These are phyloP conservation scores for Tremella mesenterica DNA, from an alignment of 768 basidiomycete genomes.

Conservation along the genomic window DNA sequence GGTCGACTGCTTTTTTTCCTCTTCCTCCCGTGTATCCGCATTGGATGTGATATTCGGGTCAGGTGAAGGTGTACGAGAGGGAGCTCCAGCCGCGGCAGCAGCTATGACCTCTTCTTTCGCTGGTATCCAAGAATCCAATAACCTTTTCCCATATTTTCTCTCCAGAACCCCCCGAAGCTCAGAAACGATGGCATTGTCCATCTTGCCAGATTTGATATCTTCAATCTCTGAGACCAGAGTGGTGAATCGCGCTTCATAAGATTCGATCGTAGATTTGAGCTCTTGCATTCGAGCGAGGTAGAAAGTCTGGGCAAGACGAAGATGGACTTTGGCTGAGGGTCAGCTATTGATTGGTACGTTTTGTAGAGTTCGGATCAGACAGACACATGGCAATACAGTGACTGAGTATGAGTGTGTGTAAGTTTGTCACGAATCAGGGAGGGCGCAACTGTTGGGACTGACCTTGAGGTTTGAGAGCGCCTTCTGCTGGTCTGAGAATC, in stretches of 20 bases:
- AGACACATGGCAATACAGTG: not conserved
- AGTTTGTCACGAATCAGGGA: too few species aligned
- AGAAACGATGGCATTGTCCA: conserved; percentile 56
- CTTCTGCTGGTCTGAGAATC: conserved; percentile 45
- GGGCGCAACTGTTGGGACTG: conserved; percentile 19
- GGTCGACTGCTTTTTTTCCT: conserved; percentile 1
- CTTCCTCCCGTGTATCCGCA: not conserved
- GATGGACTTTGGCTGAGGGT: conserved; percentile 55
- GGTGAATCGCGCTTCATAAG: conserved; percentile 74
- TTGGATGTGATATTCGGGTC: too few species aligned
- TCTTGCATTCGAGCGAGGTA: conserved; percentile 64
- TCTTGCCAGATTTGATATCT: conserved; percentile 59
- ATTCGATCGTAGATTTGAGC: conserved; percentile 59
- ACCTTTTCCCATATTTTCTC: conserved; percentile 29
- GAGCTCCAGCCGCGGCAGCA: conserved; percentile 17
- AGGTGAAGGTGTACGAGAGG: too few species aligned
- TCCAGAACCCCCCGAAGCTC: conserved; percentile 37
- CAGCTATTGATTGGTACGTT: not conserved
- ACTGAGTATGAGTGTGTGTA: not conserved
- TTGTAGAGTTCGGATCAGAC: too few species aligned
- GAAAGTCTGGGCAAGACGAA: conserved; percentile 64
- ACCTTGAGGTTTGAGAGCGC: conserved; percentile 54
- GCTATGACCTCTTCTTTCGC: conserved; percentile 12
- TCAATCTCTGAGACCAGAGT: conserved; percentile 66
- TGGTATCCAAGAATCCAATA: conserved; percentile 34